Conservation (phyloP, 2,329 filamentous ascomycete genomes). For the Ascocoryne sarcoides region DNA sequence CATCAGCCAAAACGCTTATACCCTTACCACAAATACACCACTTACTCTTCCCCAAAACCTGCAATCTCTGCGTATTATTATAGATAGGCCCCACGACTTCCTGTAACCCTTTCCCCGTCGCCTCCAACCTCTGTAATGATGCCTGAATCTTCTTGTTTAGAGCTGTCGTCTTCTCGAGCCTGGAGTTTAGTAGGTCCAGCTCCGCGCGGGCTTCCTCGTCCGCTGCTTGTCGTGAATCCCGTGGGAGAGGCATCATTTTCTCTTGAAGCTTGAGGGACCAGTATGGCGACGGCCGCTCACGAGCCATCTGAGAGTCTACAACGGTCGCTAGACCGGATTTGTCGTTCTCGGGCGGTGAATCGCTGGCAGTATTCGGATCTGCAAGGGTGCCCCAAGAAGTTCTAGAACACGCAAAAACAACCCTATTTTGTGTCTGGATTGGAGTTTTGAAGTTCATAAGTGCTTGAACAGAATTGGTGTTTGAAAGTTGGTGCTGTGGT, state of each 20-base stretch:
- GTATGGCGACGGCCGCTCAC: no score
- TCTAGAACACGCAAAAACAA: no score
- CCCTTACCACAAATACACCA: conserved; percentile 6
- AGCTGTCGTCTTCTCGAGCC: conserved; percentile 83
- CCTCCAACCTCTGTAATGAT: conserved; percentile 73
- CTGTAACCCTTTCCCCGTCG: conserved; percentile 81
- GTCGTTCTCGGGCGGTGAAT: no score
- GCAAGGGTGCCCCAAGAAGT: no score
- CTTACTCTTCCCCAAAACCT: conserved; percentile 74
- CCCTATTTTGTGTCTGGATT: no score
- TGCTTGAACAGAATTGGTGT: no score
- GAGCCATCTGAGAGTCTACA: no score
- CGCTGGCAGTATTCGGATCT: no score
- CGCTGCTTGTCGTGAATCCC: conserved; percentile 25
- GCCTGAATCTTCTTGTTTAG: conserved; percentile 94
- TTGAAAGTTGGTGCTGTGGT: no score
- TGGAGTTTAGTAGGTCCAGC: conserved; percentile 56
- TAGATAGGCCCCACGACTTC: conserved; percentile 90
- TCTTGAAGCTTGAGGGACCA: conserved; percentile 19
- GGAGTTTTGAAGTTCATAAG: no score
- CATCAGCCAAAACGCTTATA: not conserved
- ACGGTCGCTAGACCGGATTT: no score
- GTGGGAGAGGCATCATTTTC: conserved; percentile 24
- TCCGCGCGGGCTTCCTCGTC: conserved; percentile 63
- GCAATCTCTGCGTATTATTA: conserved; percentile 81